Percentiles rank a stretch among this genome's conserved stretches.
Evolutionary conservation across 306 rosid genomes (phyloP).

Genomic region (Sophora flavescens): DNA sequence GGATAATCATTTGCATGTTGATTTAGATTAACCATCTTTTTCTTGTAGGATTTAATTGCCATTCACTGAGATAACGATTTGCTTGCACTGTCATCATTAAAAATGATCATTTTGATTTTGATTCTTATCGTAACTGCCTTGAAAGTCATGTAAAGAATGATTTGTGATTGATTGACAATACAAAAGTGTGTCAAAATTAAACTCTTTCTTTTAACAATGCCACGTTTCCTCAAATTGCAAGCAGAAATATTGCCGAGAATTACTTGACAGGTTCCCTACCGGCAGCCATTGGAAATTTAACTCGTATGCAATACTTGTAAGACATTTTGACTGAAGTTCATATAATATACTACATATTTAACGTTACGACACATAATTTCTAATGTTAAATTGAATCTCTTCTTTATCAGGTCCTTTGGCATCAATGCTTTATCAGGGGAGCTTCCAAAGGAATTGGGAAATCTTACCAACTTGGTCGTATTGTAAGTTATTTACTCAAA

Average conservation of each 20-base stretch:
- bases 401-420: slow-evolving; percentile 60
- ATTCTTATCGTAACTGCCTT: no score
- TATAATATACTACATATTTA: not conserved
- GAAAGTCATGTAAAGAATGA: no score
- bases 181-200: no score
- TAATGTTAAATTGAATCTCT: not conserved
- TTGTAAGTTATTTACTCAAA: slow-evolving; percentile 57
- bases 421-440: slow-evolving; percentile 74
- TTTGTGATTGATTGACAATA: no score
- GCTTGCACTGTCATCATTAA: no score
- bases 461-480: slow-evolving; percentile 52
- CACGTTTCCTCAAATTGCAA: slow-evolving; percentile 33
- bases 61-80: no score
- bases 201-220: not conserved
- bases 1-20: not conserved
- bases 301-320: slow-evolving; percentile 75
- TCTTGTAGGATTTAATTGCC: no score
- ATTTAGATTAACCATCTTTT: not conserved
- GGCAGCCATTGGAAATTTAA: slow-evolving; percentile 70
- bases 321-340: slow-evolving; percentile 26
- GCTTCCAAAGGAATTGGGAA: slow-evolving; percentile 79
- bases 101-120: no score
- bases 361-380: not conserved
- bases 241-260: slow-evolving; percentile 69
- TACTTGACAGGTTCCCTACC: slow-evolving; percentile 73